Conservation (phyloP, 2,329 filamentous ascomycete species). For the Sporothrix pseudoabietina region DNA sequence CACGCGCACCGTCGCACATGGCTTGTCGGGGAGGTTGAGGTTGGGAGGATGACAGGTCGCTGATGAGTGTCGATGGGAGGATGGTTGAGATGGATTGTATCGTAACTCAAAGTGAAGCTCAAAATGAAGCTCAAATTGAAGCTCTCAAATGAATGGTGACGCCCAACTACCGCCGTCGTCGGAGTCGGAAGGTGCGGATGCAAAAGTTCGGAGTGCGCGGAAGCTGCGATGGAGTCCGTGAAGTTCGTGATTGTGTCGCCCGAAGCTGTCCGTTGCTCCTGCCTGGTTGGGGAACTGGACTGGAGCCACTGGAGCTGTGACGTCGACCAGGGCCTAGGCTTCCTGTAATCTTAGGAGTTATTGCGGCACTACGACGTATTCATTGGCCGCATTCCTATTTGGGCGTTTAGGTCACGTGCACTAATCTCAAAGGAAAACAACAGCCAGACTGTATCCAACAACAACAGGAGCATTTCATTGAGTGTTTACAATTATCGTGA, state of each 20-base stretch:
- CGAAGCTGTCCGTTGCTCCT: slow-evolving; percentile 1
- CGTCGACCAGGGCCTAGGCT: slow-evolving; percentile 14
- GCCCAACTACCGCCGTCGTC: neutral
- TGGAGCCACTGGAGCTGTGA: slow-evolving; percentile 4
- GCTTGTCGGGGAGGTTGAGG: neutral
- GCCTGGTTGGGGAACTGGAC: neutral
- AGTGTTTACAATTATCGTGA: neutral
- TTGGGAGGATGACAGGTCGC: neutral
- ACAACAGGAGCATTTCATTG: too few species aligned
- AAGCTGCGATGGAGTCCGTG: slow-evolving; percentile 18
- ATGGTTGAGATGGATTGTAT: neutral
- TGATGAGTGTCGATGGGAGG: neutral
- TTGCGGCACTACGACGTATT: neutral
- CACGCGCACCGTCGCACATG: slow-evolving; percentile 8
- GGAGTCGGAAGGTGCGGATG: slow-evolving; percentile 5
- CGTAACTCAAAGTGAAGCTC: neutral
- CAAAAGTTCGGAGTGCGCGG: neutral
- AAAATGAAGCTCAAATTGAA: neutral
- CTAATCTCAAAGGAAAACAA: neutral
- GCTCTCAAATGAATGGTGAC: neutral
- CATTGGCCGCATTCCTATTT: neutral
- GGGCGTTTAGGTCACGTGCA: slow-evolving; percentile 2
- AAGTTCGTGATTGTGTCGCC: slow-evolving; percentile 3
- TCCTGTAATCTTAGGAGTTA: slow-evolving; percentile 16
- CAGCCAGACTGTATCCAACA: neutral